These are phyloP conservation scores for Apiotrichum gamsii DNA, from an alignment of 1,284 basidiomycete species.

Conservation along the genomic window DNA sequence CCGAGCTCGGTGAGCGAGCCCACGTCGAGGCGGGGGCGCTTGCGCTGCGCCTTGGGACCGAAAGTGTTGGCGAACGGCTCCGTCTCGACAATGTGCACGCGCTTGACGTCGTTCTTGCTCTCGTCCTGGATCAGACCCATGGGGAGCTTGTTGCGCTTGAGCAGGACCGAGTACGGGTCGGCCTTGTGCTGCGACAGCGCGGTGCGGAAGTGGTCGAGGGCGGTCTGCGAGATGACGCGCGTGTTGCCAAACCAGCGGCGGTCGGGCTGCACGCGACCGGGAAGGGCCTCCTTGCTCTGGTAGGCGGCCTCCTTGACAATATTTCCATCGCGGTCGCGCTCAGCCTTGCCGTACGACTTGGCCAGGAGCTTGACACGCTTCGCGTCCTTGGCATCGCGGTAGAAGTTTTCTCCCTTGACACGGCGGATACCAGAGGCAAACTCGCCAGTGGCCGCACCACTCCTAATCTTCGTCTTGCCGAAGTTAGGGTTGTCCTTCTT, in stretches of 20 bases:
- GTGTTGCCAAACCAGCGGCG: slow-evolving; percentile 96
- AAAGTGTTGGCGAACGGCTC: slow-evolving; percentile 90
- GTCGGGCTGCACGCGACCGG: slow-evolving; percentile 86
- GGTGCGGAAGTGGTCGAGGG: slow-evolving; percentile 87
- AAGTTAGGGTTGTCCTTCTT: slow-evolving; percentile 35
- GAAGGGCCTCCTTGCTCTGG: slow-evolving; percentile 80
- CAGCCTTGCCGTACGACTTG: slow-evolving; percentile 80
- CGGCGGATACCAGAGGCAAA: slow-evolving; percentile 56
- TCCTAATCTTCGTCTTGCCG: slow-evolving; percentile 37
- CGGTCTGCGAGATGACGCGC: slow-evolving; percentile 92
- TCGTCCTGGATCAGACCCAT: slow-evolving; percentile 89
- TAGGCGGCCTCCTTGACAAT: slow-evolving; percentile 86
- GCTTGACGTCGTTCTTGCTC: slow-evolving; percentile 74
- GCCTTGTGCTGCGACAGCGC: slow-evolving; percentile 73
- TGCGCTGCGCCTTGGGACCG: slow-evolving; percentile 87
- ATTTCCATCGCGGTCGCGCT: slow-evolving; percentile 81
- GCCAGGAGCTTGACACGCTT: slow-evolving; percentile 80
- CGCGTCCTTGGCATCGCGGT: slow-evolving; percentile 82
- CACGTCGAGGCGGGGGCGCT: slow-evolving; percentile 73
- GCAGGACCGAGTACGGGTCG: slow-evolving; percentile 88
- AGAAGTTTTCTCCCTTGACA: slow-evolving; percentile 67
- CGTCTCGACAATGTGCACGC: slow-evolving; percentile 84
- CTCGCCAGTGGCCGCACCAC: slow-evolving; percentile 28
- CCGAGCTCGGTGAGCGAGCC: slow-evolving; percentile 83
- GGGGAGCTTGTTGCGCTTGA: slow-evolving; percentile 86